Percentiles rank a stretch among this genome's conserved stretches.
Evolutionary conservation across 495 filamentous ascomycete genomes (phyloP).

Genomic region (Physcia stellaris): DNA sequence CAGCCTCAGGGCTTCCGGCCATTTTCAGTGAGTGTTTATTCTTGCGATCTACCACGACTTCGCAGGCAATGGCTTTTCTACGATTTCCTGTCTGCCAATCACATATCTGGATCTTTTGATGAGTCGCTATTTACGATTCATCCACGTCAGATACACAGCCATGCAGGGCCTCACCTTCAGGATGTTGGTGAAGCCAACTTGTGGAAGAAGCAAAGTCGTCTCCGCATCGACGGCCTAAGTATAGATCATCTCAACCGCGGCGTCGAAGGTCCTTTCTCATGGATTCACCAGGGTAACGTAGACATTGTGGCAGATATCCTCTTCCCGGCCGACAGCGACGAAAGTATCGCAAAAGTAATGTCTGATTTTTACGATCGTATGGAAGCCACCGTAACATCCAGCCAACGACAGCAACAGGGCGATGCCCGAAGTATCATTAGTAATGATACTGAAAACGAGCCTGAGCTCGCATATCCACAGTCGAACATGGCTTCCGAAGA

Average conservation of each 20-base stretch:
- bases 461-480: neutral
- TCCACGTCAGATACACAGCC: slow-evolving; percentile 71
- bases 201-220: slow-evolving; percentile 88
- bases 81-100: slow-evolving; percentile 87
- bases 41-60: slow-evolving; percentile 82
- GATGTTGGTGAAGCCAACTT: slow-evolving; percentile 37
- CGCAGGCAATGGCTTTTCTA: slow-evolving; percentile 97
- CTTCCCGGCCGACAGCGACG: slow-evolving; percentile 75
- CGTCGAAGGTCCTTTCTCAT: slow-evolving; percentile 86
- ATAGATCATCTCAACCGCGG: slow-evolving; percentile 95
- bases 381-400: slow-evolving; percentile 75
- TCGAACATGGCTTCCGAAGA: slow-evolving; percentile 14
- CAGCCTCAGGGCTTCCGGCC: slow-evolving; percentile 84
- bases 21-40: slow-evolving; percentile 88
- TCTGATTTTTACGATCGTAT: slow-evolving; percentile 87
- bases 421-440: slow-evolving; percentile 9
- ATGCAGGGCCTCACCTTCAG: slow-evolving; percentile 40
- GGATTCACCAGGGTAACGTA: slow-evolving; percentile 93
- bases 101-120: slow-evolving; percentile 91
- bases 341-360: slow-evolving; percentile 81
- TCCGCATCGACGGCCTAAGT: slow-evolving; percentile 83
- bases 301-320: slow-evolving; percentile 94
- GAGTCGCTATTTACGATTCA: slow-evolving; percentile 96
- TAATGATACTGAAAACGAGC: slow-evolving; percentile 11
- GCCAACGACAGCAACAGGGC: slow-evolving; percentile 19